Conservation (phyloP, 2,329 filamentous ascomycete species). For the Xylaria sp. region DNA sequence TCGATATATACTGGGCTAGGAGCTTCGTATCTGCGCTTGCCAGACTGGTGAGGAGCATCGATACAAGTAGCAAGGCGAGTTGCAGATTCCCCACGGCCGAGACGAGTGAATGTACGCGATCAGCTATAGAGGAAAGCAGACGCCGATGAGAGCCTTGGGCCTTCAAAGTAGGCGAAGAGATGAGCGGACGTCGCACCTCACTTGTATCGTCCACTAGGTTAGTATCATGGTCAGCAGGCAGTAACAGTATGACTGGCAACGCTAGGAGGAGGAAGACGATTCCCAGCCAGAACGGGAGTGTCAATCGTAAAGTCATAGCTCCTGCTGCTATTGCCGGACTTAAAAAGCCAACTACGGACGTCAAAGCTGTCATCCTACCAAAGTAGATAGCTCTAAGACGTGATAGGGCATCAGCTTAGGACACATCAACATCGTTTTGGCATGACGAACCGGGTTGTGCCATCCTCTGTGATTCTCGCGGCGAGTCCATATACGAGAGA, state of each 20-base stretch:
- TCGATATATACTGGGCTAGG: conserved; percentile 47
- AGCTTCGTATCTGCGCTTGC: conserved; percentile 49
- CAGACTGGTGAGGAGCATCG: conserved; percentile 40
- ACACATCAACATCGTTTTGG: background rate
- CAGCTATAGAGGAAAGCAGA: conserved; percentile 22
- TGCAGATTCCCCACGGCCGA: conserved; percentile 38
- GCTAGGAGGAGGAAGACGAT: conserved; percentile 34
- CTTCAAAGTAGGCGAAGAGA: conserved; percentile 37
- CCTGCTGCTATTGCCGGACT: conserved; percentile 43
- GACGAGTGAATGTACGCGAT: conserved; percentile 31
- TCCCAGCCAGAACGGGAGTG: conserved; percentile 42
- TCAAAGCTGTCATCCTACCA: conserved; percentile 45
- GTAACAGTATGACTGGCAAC: conserved; percentile 30
- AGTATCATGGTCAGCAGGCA: conserved; percentile 24
- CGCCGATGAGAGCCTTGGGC: conserved; percentile 29
- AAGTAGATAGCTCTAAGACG: conserved; percentile 42
- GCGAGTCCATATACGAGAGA: conserved; percentile 44
- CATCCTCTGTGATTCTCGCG: conserved; percentile 40
- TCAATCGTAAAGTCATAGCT: conserved; percentile 40
- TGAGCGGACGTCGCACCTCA: conserved; percentile 36
- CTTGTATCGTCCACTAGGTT: background rate
- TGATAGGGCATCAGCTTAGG: conserved; percentile 13
- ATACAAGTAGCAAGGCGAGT: conserved; percentile 40
- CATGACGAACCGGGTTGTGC: conserved; percentile 32
- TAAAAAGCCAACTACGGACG: conserved; percentile 42